A percentile compares a stretch with the other conserved stretches of the same genome.
phyloP scores from a whole-genome alignment of 1,284 basidiomycete species.

The Melampsora americana region DNA sequence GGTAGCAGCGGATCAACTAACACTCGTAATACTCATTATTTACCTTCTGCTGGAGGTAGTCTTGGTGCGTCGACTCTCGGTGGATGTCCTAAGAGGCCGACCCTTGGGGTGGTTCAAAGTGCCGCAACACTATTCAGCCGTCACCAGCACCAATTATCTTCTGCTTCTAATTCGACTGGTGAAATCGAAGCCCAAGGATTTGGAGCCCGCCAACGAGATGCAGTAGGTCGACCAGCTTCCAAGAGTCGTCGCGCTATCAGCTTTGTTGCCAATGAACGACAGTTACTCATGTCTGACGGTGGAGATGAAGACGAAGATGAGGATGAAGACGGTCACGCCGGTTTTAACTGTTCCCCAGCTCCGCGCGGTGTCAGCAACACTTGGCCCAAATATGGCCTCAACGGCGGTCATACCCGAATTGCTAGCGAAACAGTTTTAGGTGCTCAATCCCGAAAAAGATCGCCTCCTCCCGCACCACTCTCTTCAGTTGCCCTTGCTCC shows the following conservation, averaged over 20 bases:
- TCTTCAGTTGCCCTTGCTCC: background rate
- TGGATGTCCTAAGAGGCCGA: background rate
- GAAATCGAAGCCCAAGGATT: background rate
- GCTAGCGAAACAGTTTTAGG: background rate
- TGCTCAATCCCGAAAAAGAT: background rate
- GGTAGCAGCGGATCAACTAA: background rate
- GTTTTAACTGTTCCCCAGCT: slow-evolving; percentile 35
- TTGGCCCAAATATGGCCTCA: slow-evolving; percentile 27
- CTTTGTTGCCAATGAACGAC: slow-evolving; percentile 15
- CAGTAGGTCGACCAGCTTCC: slow-evolving; percentile 31
- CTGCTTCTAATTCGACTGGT: slow-evolving; percentile 1
- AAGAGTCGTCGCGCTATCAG: slow-evolving; percentile 37
- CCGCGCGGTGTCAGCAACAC: slow-evolving; percentile 28
- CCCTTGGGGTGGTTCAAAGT: slow-evolving; percentile 34
- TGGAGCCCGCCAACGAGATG: slow-evolving; percentile 22
- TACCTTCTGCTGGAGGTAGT: slow-evolving; percentile 21
- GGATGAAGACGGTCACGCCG: slow-evolving; percentile 22
- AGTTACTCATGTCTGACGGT: background rate
- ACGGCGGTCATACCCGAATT: background rate
- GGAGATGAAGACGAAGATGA: slow-evolving; percentile 37
- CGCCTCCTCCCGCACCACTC: background rate
- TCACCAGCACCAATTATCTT: background rate
- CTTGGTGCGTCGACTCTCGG: slow-evolving; percentile 14
- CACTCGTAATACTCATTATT: background rate
- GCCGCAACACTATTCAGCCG: slow-evolving; percentile 37